Percentiles rank a stretch among this genome's conserved stretches.
Conservation (phyloP, 164 flowering plant species). For the Piper longum region DNA sequence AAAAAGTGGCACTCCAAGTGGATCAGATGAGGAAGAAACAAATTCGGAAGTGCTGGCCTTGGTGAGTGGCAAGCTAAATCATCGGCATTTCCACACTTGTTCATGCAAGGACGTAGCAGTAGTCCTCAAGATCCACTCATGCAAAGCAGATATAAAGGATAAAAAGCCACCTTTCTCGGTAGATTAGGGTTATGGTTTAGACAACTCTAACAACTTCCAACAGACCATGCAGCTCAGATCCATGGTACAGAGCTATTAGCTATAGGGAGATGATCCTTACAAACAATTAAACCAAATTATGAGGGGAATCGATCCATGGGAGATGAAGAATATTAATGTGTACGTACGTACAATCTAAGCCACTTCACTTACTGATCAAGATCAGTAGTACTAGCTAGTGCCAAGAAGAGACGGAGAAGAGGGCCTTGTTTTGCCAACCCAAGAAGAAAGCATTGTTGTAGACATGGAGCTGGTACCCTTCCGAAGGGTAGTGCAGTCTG, state of each 20-base stretch:
- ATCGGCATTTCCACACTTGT: constrained; percentile 2
- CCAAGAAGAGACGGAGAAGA: constrained; percentile 94
- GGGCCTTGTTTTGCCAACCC: constrained; percentile 77
- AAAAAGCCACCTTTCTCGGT: not conserved
- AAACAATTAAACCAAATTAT: too few species aligned
- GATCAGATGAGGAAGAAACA: too few species aligned
- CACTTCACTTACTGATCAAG: constrained; percentile 4
- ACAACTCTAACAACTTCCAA: not conserved
- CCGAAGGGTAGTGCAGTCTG: constrained; percentile 84
- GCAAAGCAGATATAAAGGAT: constrained; percentile 1
- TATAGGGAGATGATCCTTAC: too few species aligned
- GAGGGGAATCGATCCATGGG: too few species aligned
- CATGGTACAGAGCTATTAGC: too few species aligned
- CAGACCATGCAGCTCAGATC: too few species aligned
- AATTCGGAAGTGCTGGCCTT: not conserved
- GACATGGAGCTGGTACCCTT: constrained; percentile 68
- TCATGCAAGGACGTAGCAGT: constrained; percentile 4
- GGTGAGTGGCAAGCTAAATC: not conserved
- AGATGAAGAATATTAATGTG: too few species aligned
- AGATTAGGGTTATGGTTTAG: constrained; percentile 13
- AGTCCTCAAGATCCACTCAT: constrained; percentile 4
- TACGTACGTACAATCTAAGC: too few species aligned
- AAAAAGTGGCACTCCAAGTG: too few species aligned
- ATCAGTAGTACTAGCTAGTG: constrained; percentile 2
- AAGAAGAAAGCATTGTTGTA: constrained; percentile 41